These are phyloP conservation scores for Leersia perrieri DNA, from an alignment of 176 grass and related monocot species.

Conservation along the genomic window DNA sequence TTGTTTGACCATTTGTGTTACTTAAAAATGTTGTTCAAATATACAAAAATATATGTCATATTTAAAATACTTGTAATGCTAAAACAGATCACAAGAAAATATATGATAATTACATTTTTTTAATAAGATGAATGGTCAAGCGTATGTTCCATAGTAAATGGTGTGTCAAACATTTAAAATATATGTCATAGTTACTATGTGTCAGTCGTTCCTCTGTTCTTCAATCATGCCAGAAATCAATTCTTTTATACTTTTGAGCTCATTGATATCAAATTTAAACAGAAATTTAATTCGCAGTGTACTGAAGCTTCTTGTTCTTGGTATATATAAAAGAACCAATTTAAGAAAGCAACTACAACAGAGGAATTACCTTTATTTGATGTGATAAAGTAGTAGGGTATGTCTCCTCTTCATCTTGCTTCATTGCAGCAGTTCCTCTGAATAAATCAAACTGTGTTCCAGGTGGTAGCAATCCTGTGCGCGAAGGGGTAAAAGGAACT, in stretches of 20 bases:
- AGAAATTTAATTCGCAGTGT: not conserved
- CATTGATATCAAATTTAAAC: not conserved
- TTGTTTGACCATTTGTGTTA: too few species aligned
- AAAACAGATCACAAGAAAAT: too few species aligned
- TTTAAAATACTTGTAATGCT: too few species aligned
- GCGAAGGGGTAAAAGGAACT: conserved; percentile 26
- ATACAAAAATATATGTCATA: too few species aligned
- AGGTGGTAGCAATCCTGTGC: conserved; percentile 80
- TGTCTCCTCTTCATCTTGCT: conserved; percentile 93
- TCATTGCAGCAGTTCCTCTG: conserved; percentile 97
- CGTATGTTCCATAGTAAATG: too few species aligned
- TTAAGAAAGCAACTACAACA: not conserved
- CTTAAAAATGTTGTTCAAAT: too few species aligned
- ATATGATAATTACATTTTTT: too few species aligned
- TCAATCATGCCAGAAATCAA: conserved; percentile 1
- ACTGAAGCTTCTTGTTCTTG: not conserved
- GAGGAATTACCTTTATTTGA: conserved; percentile 83
- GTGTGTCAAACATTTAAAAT: too few species aligned
- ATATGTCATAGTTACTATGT: too few species aligned
- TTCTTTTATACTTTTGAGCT: conserved; percentile 14
- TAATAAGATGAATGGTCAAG: too few species aligned
- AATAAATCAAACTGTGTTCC: conserved; percentile 99
- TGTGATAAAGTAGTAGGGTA: conserved; percentile 78
- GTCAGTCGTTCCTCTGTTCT: not conserved
- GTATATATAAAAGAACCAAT: conserved; percentile 21